A percentile compares a stretch with the other conserved stretches of the same genome.
These are phyloP conservation scores for Thelonectria olida DNA, from an alignment of 2,329 filamentous ascomycete genomes.

Conservation along the genomic window DNA sequence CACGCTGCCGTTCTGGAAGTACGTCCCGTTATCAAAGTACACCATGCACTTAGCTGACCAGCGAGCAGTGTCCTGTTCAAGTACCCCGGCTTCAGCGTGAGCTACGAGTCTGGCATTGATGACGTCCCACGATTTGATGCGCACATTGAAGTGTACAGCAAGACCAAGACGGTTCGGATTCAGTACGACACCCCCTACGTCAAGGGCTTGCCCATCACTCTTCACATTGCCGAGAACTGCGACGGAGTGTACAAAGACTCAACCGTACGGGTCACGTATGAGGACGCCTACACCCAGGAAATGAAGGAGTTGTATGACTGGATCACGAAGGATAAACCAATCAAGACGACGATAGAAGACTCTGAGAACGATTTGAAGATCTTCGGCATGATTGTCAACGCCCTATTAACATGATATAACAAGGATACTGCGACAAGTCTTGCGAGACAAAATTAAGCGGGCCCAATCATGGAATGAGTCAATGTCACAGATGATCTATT, in stretches of 20 bases:
- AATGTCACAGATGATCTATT: too few species aligned
- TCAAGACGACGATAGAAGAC: conserved; percentile 44
- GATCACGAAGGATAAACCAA: conserved; percentile 31
- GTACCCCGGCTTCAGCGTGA: conserved; percentile 51
- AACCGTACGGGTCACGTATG: conserved; percentile 48
- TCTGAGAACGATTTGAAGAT: conserved; percentile 28
- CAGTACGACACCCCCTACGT: conserved; percentile 63
- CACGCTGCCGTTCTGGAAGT: too few species aligned
- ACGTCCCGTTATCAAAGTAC: too few species aligned
- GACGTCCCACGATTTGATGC: conserved; percentile 60
- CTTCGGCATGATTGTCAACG: conserved; percentile 16
- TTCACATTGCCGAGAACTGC: conserved; percentile 53
- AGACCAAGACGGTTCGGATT: conserved; percentile 59
- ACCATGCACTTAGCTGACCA: too few species aligned
- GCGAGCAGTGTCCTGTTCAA: too few species aligned
- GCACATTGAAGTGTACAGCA: conserved; percentile 57
- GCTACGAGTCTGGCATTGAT: conserved; percentile 65
- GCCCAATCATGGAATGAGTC: too few species aligned
- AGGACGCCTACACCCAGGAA: conserved; percentile 46
- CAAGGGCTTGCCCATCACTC: conserved; percentile 57
- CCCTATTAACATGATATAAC: too few species aligned
- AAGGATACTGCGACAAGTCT: neutral
- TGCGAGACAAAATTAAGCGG: too few species aligned
- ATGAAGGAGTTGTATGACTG: conserved; percentile 38
- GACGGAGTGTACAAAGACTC: conserved; percentile 36